phyloP scores from a whole-genome alignment of 2,329 filamentous ascomycete species.

The Colletotrichum sp. region DNA sequence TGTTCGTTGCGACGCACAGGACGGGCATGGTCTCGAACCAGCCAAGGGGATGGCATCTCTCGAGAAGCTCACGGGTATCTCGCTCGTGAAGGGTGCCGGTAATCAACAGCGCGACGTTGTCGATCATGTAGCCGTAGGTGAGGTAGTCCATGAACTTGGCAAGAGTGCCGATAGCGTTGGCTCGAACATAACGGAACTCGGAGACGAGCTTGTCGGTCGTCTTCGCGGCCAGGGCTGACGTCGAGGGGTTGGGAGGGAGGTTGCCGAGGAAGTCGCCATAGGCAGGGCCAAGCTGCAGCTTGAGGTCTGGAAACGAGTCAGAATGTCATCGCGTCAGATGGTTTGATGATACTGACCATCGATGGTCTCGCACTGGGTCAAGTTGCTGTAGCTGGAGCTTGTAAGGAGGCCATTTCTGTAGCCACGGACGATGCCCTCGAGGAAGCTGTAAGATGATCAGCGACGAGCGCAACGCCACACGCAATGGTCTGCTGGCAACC shows the following conservation, averaged over 20 bases:
- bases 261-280: slow-evolving; percentile 97
- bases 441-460: slow-evolving; percentile 68
- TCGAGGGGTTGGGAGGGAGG: slow-evolving; percentile 95
- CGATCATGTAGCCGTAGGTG: slow-evolving; percentile 99
- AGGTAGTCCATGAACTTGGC: slow-evolving; percentile 98
- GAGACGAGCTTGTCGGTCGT: slow-evolving; percentile 98
- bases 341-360: slow-evolving; percentile 68
- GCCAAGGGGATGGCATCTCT: slow-evolving; percentile 93
- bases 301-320: slow-evolving; percentile 72
- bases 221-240: slow-evolving; percentile 90
- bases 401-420: slow-evolving; percentile 95
- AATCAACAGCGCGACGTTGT: slow-evolving; percentile 97
- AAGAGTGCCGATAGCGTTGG: slow-evolving; percentile 89
- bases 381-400: slow-evolving; percentile 88
- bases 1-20: slow-evolving; percentile 96
- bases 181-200: slow-evolving; percentile 95
- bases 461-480: slow-evolving; percentile 6
- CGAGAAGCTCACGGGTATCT: slow-evolving; percentile 92
- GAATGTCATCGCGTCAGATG: slow-evolving; percentile 6
- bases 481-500: slow-evolving; percentile 25
- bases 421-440: slow-evolving; percentile 96
- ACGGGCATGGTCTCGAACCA: slow-evolving; percentile 99
- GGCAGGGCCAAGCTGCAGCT: slow-evolving; percentile 93
- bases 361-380: slow-evolving; percentile 97
- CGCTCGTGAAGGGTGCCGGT: slow-evolving; percentile 97